These are phyloP conservation scores for Acanthamoeba sp. DNA, from an alignment of 208 protist species.

Conservation along the genomic window DNA sequence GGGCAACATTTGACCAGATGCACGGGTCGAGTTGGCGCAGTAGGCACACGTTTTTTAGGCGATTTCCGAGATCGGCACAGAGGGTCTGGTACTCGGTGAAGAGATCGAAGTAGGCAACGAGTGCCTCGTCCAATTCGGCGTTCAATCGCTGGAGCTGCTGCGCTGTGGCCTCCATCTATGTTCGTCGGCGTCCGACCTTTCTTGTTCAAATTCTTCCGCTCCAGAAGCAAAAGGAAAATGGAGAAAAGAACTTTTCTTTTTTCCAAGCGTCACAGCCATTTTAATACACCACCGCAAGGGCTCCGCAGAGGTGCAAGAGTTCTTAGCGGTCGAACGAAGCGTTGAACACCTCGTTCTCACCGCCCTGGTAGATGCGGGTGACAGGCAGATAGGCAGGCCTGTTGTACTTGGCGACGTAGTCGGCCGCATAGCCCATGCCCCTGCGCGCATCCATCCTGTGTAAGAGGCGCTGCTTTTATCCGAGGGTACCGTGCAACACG, in stretches of 20 bases:
- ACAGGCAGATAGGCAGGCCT: conserved; percentile 32
- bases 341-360: conserved; percentile 65
- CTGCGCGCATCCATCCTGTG: neutral
- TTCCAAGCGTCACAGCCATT: too few species aligned
- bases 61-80: neutral
- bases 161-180: neutral
- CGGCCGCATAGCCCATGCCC: conserved; percentile 15
- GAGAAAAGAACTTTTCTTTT: too few species aligned
- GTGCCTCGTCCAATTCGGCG: neutral
- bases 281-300: too few species aligned
- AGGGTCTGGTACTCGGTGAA: conserved; percentile 55
- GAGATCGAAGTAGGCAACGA: conserved; percentile 4
- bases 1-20: too few species aligned
- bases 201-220: neutral
- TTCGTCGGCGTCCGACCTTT: neutral
- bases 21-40: neutral
- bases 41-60: conserved; percentile 7
- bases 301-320: neutral
- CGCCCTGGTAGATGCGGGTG: conserved; percentile 58
- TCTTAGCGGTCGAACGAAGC: conserved; percentile 39
- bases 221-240: too few species aligned
- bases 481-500: too few species aligned
- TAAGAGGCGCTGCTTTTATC: too few species aligned
- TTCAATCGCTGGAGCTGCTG: neutral
- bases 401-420: conserved; percentile 42